Base-by-base conservation (phyloP, 225 moss, liverwort and hornwort species). In the Antitrichia curtipendula region DNA sequence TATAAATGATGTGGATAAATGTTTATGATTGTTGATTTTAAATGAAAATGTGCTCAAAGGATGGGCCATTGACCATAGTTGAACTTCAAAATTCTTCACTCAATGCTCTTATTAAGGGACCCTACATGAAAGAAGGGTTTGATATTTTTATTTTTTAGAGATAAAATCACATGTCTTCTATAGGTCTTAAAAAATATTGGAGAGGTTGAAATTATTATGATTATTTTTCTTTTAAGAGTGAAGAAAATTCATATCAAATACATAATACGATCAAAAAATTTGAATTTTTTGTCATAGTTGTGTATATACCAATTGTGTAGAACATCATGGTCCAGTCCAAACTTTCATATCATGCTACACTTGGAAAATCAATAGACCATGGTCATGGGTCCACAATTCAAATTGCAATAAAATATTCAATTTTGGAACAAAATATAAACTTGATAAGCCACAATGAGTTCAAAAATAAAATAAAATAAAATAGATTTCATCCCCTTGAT, bases 41-140 rank as follows among this genome's bases (percentile, higher is more conserved):
- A 53, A 24, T 54, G 24, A 36, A 54, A 53, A 53, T 76, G 24
- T 9, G 3, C 0, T 24, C 6, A 16, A 76, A 23, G 0, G 23
- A 53, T 53, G 9, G 9, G 9, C 15, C 2, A 3, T 3, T 76
- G 15, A 14, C 2, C 2, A 52, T 0, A 32, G 0, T 14, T 0
- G 0, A 36, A 52, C 75, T 36, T 75, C 6, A 14, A 53, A 52
- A 22, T 8, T 13, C 13, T 75, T 52, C 6, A 7, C 0, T 60
- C 29, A 75, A 34, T 32, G 34, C 13, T 75, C 12, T 50, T 75
- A 21, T 8, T 32, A 74, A n/a, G 8, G 13, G 12, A 2, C 34
- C 13, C 34, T 8, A 50, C 2, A 1, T 34, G 10, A 74, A 49
- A 12, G 10, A 47, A 18, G 19, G 32, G 20, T 34, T 32, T 32